Base-by-base conservation (phyloP, 2,329 filamentous ascomycete species). In the Chaetomium olivaceum region DNA sequence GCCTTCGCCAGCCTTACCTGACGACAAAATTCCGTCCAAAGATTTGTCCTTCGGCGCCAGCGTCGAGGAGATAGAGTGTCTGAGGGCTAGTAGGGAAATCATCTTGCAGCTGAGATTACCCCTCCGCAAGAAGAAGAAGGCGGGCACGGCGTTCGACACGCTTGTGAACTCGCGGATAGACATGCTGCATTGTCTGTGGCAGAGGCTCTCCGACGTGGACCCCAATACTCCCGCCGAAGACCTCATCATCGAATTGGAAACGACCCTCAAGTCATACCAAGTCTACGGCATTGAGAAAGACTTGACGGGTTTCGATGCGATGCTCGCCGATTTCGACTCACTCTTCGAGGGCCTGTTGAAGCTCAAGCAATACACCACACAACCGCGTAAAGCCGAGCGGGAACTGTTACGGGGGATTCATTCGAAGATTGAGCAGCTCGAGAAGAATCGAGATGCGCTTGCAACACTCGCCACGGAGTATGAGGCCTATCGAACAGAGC, bases 171-270 rank as follows among this genome's bases (percentile, higher is more conserved):
- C 9, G 25, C 58, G 51, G 19, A 8, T 27, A 7, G 46, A 51
- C 11, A 21, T 62, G 21, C 58, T 64, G 25, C 4, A 16, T 6
- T n/a, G 11, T 2, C 23, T 64, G n/a, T 36, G 46, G 16, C 27
- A 55, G 31, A 16, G 19, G n/a, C 61, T 67, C 36, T 29, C 11
- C 23, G 25, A 21, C 8, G 23, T 31, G 16, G 51, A 51, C 1
- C 51, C 61, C 16, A 27, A 58, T 12, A 46, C 61, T 9, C 43
- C 61, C 1, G 39, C 57, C 23, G 51, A 54, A 58, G 39, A 54
- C 3, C 48, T 36, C 56, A 31, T 63, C 9, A 11, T 8, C 1
- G 29, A 54, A 6, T 48, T 63, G 1, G 14, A 12, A 14, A 33
- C n/a, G 9, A 56, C 23, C 4, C 50, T 66, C 16, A 33, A 43